A percentile compares a stretch with the other conserved stretches of the same genome.
Evolutionary conservation across 208 protist species (phyloP).

Genomic region (Novymonas esmeraldas): DNA sequence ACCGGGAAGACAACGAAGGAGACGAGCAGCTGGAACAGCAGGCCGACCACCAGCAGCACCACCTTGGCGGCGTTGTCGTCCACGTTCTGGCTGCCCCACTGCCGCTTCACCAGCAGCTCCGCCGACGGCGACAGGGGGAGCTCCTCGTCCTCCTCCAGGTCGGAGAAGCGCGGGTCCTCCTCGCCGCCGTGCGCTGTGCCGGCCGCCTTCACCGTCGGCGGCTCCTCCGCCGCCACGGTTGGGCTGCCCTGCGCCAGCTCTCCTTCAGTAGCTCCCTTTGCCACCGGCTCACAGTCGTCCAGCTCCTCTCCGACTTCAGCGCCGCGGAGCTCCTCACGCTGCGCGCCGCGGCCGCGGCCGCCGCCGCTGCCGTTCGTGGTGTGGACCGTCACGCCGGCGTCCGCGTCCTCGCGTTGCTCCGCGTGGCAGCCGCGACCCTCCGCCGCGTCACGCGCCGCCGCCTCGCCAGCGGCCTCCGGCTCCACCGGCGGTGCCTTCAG

Average conservation of each 20-base stretch:
- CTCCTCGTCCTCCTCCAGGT: conserved; percentile 27
- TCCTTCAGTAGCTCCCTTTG: neutral
- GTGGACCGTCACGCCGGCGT: neutral
- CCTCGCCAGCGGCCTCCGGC: neutral
- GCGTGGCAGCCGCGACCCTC: neutral
- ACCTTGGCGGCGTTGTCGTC: conserved; percentile 76
- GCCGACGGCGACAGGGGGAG: conserved; percentile 11
- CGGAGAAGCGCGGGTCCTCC: conserved; percentile 10
- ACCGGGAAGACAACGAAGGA: conserved; percentile 68
- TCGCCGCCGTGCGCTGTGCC: conserved; percentile 3
- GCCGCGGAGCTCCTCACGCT: conserved; percentile 1
- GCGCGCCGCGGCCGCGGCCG: neutral
- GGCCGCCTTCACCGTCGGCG: neutral
- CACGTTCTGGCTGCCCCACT: conserved; percentile 63
- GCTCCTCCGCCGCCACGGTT: neutral
- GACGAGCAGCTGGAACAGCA: conserved; percentile 72
- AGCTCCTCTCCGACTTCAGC: neutral
- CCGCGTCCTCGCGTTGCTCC: conserved; percentile 1
- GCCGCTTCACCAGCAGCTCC: conserved; percentile 41
- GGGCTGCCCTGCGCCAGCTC: neutral
- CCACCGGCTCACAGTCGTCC: neutral
- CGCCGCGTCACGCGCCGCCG: neutral
- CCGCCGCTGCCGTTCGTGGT: too few species aligned
- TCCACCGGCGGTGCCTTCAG: conserved; percentile 10
- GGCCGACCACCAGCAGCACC: conserved; percentile 59